Evolutionary conservation across 2,329 filamentous ascomycete species (phyloP).

Genomic region (Neospermospora avenae): DNA sequence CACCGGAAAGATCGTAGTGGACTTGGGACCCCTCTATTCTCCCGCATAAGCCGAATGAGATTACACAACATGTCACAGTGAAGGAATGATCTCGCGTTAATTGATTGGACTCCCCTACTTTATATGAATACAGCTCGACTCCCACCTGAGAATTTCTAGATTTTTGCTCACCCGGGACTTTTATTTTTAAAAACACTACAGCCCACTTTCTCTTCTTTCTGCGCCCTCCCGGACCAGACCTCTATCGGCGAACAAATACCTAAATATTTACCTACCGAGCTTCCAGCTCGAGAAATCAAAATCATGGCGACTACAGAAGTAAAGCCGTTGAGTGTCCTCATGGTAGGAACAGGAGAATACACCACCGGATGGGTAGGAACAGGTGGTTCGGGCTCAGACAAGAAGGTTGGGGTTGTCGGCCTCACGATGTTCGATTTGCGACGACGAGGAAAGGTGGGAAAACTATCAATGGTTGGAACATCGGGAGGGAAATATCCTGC

Average conservation of each 20-base stretch:
- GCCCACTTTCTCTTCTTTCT: too few species aligned
- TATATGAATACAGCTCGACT: background rate
- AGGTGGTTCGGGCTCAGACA: slow-evolving; percentile 82
- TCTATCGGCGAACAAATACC: background rate
- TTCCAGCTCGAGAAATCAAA: background rate
- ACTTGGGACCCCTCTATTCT: slow-evolving; percentile 18
- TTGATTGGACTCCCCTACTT: background rate
- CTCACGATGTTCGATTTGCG: slow-evolving; percentile 87
- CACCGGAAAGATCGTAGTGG: slow-evolving; percentile 21
- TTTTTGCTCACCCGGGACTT: too few species aligned
- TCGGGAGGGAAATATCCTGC: slow-evolving; percentile 88
- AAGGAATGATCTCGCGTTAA: background rate
- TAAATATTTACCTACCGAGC: background rate
- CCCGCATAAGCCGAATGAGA: slow-evolving; percentile 6
- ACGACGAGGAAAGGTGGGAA: slow-evolving; percentile 80
- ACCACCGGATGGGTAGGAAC: slow-evolving; percentile 91
- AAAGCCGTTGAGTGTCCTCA: slow-evolving; percentile 34
- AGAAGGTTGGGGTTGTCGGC: slow-evolving; percentile 93
- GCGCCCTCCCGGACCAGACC: background rate
- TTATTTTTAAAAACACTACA: too few species aligned
- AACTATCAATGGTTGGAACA: slow-evolving; percentile 85
- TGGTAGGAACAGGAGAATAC: slow-evolving; percentile 83
- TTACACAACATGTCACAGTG: background rate
- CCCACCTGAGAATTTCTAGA: too few species aligned
- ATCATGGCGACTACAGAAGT: slow-evolving; percentile 4